Evolutionary conservation across 2,329 filamentous ascomycete genomes (phyloP), one percentile per base, ranked within the genome.

Genomic region (Botrytis paeoniae): DNA sequence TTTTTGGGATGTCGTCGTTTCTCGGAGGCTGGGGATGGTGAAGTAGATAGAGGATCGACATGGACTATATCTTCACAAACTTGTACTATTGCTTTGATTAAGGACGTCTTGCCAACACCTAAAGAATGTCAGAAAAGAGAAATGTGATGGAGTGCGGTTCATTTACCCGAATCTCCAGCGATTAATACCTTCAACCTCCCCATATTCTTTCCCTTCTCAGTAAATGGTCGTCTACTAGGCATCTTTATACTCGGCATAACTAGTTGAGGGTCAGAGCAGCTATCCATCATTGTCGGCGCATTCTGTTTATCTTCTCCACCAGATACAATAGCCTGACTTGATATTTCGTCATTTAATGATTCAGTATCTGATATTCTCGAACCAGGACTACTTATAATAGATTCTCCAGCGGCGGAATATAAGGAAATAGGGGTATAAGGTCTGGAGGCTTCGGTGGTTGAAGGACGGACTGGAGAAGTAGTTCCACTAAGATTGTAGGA

Each of bases 181-280:
- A 98, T 86, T 76, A 98, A 85, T n/a, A 98, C 85, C 83, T 97
- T 98, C 71, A 98, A 85, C 78, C 93, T 91, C 1, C 95, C 95
- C 81, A 98, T 88, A 48, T 87, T 87, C 83, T 92, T 95, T 25
- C 96, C 96, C 64, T 88, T 88, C n/a, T 92, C 89, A 0, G 96
- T 98, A 81, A 98, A 98, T 0, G 95, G 95, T 69, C 94, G 88
- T 68, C 96, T 90, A 74, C 89, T 92, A 5, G 96, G 95, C 89
- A 99, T 96, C 75, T 89, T 91, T 78, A 99, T 91, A 80, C 94
- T 97, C 8, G 96, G 96, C 96, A 99, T 99, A 74, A 99, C 93
- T n/a, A 99, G 87, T 82, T 98, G 95, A 37, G 92, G 92, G 59
- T 85, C 86, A 75, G 81, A 85, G 65, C 83, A 83, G 84, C 86